Evolutionary conservation across 805 yeast genomes (phyloP).

Genomic region (Saturnispora mendoncae): DNA sequence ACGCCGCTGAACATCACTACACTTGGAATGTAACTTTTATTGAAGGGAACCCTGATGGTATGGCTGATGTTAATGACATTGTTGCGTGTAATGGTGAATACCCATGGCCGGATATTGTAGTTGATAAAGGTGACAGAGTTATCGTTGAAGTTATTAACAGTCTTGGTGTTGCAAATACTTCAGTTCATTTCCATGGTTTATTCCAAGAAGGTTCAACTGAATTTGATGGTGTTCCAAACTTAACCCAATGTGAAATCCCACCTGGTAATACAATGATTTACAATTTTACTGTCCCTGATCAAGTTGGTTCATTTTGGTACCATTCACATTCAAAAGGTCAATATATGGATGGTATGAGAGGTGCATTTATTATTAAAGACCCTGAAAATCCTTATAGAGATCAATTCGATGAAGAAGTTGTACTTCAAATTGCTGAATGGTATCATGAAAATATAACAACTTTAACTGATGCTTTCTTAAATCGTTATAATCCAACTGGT

Average conservation of each 20-base stretch:
- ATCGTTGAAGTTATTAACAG: constrained; percentile 69
- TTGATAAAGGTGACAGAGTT: constrained; percentile 72
- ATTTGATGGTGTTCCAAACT: constrained; percentile 88
- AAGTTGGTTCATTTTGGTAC: constrained; percentile 93
- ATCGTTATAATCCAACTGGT: constrained; percentile 84
- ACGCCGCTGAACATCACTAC: constrained; percentile 36
- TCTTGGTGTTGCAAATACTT: constrained; percentile 56
- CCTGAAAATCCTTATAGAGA: constrained; percentile 46
- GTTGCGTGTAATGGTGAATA: constrained; percentile 45
- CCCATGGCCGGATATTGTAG: constrained; percentile 84
- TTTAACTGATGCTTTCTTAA: constrained; percentile 51
- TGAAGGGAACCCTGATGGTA: constrained; percentile 50
- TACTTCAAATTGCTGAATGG: constrained; percentile 74
- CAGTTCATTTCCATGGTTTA: constrained; percentile 91
- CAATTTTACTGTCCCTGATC: constrained; percentile 79
- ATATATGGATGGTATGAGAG: constrained; percentile 91
- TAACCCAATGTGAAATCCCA: constrained; percentile 89
- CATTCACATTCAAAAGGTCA: constrained; percentile 89
- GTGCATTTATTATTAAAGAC: constrained; percentile 63
- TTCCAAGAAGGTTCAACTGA: constrained; percentile 66
- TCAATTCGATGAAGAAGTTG: constrained; percentile 73
- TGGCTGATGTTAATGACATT: constrained; percentile 31
- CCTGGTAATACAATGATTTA: constrained; percentile 63
- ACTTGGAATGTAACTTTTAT: constrained; percentile 62
- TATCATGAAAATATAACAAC: constrained; percentile 58